Conservation (phyloP, 768 basidiomycete species). For the Coprinellus micaceus region DNA sequence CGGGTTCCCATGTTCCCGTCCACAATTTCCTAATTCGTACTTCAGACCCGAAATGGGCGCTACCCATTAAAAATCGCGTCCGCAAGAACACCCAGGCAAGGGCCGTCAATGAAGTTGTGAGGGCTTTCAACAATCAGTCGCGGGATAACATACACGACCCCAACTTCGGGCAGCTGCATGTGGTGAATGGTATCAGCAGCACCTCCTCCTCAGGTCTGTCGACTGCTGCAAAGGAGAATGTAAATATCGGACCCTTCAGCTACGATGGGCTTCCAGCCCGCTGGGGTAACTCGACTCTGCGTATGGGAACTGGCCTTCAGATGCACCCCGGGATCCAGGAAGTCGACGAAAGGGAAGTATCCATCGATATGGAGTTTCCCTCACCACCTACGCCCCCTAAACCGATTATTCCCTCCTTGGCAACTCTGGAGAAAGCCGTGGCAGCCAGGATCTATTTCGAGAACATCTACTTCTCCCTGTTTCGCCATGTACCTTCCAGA, state of each 20-base stretch:
- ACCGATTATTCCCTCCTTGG: slow-evolving; percentile 78
- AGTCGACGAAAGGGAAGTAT: slow-evolving; percentile 40
- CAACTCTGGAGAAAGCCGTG: slow-evolving; percentile 91
- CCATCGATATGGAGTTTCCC: slow-evolving; percentile 18
- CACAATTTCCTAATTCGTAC: slow-evolving; percentile 19
- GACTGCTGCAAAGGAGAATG: slow-evolving; percentile 71
- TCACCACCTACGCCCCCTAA: slow-evolving; percentile 41
- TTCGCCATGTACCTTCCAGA: slow-evolving; percentile 80
- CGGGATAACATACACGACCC: slow-evolving; percentile 39
- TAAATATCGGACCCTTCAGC: slow-evolving; percentile 38
- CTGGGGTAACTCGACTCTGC: slow-evolving; percentile 58
- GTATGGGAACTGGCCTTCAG: slow-evolving; percentile 57
- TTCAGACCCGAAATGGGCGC: slow-evolving; percentile 84
- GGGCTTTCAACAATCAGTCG: slow-evolving; percentile 55
- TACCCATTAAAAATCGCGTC: slow-evolving; percentile 79
- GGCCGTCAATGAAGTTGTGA: slow-evolving; percentile 76
- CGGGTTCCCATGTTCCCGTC: slow-evolving; percentile 12
- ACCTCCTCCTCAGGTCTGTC: slow-evolving; percentile 69
- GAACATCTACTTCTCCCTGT: slow-evolving; percentile 81
- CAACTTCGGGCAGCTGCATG: slow-evolving; percentile 57
- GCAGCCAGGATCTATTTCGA: slow-evolving; percentile 93
- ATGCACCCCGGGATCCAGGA: slow-evolving; percentile 67
- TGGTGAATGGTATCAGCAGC: slow-evolving; percentile 75
- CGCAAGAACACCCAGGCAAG: slow-evolving; percentile 62
- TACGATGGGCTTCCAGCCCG: slow-evolving; percentile 52